These are phyloP conservation scores for Fusarium caatingaense DNA, from an alignment of 2,329 filamentous ascomycete genomes.

Conservation along the genomic window DNA sequence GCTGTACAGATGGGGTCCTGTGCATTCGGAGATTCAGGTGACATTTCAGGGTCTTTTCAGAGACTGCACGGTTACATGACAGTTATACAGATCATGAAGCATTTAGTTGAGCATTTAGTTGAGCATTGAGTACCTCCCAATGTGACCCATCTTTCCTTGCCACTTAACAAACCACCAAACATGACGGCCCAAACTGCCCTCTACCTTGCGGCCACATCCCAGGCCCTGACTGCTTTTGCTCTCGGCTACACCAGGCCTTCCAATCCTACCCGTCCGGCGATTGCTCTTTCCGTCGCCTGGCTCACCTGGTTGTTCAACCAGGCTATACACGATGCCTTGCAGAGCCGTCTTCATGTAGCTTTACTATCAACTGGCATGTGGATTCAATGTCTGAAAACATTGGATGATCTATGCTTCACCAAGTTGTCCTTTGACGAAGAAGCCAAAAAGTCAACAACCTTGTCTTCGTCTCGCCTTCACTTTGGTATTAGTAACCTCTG, in stretches of 20 bases:
- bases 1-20: not conserved
- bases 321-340: constrained; percentile 8
- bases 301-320: constrained; percentile 29
- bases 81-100: not conserved
- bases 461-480: not conserved
- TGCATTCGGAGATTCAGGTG: not conserved
- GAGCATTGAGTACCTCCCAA: not conserved
- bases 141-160: not conserved
- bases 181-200: constrained; percentile 13
- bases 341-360: constrained; percentile 31
- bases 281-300: not conserved
- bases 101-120: not conserved
- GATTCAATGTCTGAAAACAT: constrained; percentile 35
- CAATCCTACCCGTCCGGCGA: not conserved
- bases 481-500: constrained; percentile 31
- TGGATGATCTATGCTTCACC: constrained; percentile 32
- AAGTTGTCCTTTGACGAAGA: constrained; percentile 8
- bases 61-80: not conserved
- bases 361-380: constrained; percentile 34
- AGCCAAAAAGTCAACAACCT: not conserved
- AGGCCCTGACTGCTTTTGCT: constrained; percentile 10
- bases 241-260: constrained; percentile 17
- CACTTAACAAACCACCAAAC: not conserved
- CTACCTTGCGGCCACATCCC: constrained; percentile 12
- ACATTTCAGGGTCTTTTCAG: not conserved